These are phyloP conservation scores for Closterium sp. DNA, from an alignment of 139 green algal genomes.

Conservation along the genomic window DNA sequence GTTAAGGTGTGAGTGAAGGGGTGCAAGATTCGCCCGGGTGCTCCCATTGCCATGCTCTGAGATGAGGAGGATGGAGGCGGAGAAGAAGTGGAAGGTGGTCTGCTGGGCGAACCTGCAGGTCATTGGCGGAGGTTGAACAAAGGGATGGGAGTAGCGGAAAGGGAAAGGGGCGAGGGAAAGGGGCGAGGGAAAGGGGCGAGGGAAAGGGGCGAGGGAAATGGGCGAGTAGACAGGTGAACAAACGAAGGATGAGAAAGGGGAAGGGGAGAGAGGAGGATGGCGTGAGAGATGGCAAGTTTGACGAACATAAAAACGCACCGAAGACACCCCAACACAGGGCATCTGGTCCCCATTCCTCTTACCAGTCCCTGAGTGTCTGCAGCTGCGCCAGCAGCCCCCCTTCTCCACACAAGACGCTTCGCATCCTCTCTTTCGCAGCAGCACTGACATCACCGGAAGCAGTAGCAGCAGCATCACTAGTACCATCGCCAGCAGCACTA, in stretches of 20 bases:
- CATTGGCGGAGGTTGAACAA: background rate
- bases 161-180: too few relatives aligned
- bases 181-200: too few relatives aligned
- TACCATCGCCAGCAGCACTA: background rate
- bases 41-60: background rate
- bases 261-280: too few relatives aligned
- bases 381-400: slow-evolving; percentile 9
- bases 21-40: background rate
- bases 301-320: too few relatives aligned
- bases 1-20: too few relatives aligned
- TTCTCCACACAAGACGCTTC: background rate
- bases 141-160: too few relatives aligned
- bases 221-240: too few relatives aligned
- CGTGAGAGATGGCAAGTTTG: too few relatives aligned
- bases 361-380: slow-evolving; percentile 18
- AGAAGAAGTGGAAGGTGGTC: slow-evolving; percentile 31
- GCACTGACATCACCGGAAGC: background rate
- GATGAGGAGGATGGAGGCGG: slow-evolving; percentile 18
- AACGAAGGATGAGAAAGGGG: background rate
- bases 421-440: background rate
- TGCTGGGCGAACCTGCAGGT: slow-evolving; percentile 25
- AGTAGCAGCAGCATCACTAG: background rate
- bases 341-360: too few relatives aligned
- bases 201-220: background rate
- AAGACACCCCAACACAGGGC: slow-evolving; percentile 2